These are phyloP conservation scores for Pyrenophora teres DNA, from an alignment of 2,329 filamentous ascomycete species.

Conservation along the genomic window DNA sequence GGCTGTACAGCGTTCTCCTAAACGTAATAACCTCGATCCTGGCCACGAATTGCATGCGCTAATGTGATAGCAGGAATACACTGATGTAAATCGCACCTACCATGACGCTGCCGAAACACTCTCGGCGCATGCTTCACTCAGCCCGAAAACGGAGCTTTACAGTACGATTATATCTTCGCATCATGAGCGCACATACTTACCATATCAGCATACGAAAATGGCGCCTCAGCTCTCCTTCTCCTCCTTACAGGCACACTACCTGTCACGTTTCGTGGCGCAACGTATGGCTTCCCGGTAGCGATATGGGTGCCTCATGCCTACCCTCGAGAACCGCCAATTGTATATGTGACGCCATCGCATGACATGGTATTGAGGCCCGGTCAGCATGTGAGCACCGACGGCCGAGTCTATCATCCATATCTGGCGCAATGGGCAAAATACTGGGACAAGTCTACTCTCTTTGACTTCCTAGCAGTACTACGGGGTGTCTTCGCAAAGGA, in stretches of 20 bases:
- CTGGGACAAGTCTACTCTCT: constrained; percentile 86
- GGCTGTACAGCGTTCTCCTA: constrained; percentile 90
- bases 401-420: constrained; percentile 94
- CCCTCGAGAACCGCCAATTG: constrained; percentile 80
- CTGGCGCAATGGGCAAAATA: constrained; percentile 85
- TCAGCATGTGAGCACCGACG: constrained; percentile 92
- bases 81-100: constrained; percentile 90
- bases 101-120: constrained; percentile 86
- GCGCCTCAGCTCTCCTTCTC: constrained; percentile 81
- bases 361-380: constrained; percentile 89
- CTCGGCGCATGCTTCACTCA: constrained; percentile 76
- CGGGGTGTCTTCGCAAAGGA: constrained; percentile 92
- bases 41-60: background rate
- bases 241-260: constrained; percentile 86
- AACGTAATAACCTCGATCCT: constrained; percentile 27
- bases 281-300: constrained; percentile 88
- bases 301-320: constrained; percentile 94
- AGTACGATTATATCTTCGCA: constrained; percentile 61
- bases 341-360: constrained; percentile 85
- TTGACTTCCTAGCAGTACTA: constrained; percentile 81
- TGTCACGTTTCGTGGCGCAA: constrained; percentile 85
- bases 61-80: constrained; percentile 72
- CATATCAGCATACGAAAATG: constrained; percentile 80
- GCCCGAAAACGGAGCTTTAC: constrained; percentile 90
- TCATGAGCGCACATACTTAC: constrained; percentile 15